Conservation (phyloP, 768 basidiomycete species). For the Psilocybe azurescens region DNA sequence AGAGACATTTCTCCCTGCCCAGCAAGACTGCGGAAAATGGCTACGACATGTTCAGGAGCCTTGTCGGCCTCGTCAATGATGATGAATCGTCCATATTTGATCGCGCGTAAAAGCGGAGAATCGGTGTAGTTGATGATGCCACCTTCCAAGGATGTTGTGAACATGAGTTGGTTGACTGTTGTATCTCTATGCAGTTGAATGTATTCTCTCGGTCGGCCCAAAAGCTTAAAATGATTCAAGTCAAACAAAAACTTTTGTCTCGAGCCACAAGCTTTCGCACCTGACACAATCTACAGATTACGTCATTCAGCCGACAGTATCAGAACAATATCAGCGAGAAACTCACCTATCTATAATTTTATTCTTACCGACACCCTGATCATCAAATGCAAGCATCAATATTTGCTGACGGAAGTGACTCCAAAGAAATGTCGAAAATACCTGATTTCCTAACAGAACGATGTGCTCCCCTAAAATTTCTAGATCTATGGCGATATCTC, state of each 20-base stretch:
- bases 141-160: slow-evolving; percentile 62
- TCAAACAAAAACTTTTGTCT: not conserved
- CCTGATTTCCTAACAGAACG: slow-evolving; percentile 72
- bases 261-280: slow-evolving; percentile 29
- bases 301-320: not conserved
- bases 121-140: slow-evolving; percentile 66
- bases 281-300: slow-evolving; percentile 51
- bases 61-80: slow-evolving; percentile 78
- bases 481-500: slow-evolving; percentile 65
- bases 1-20: slow-evolving; percentile 68
- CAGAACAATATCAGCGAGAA: not conserved
- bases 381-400: not conserved
- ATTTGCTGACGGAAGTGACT: not conserved
- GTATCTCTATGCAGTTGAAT: slow-evolving; percentile 75
- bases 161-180: slow-evolving; percentile 74
- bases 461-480: slow-evolving; percentile 68
- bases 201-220: slow-evolving; percentile 69
- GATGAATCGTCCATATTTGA: slow-evolving; percentile 64
- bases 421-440: slow-evolving; percentile 24
- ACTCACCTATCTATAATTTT: slow-evolving; percentile 66
- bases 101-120: slow-evolving; percentile 70
- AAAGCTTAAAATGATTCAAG: slow-evolving; percentile 40
- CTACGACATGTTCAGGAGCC: slow-evolving; percentile 75
- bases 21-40: slow-evolving; percentile 72
- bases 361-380: slow-evolving; percentile 72